phyloP scores from a whole-genome alignment of 2,329 filamentous ascomycete genomes.

The Acarospora socialis region DNA sequence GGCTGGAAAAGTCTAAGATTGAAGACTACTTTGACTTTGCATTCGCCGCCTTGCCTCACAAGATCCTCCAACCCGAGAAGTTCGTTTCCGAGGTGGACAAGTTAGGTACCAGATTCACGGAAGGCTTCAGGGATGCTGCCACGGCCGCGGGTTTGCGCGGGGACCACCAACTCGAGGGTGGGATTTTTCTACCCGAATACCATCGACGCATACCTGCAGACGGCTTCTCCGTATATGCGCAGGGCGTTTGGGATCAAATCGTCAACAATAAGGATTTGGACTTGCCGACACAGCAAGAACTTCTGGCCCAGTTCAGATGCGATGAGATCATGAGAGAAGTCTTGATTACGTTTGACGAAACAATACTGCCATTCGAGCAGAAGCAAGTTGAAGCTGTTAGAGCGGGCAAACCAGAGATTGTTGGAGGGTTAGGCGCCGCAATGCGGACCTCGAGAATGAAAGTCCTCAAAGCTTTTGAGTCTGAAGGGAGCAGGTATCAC shows the following conservation, averaged over 20 bases:
- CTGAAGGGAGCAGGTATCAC: slow-evolving; percentile 85
- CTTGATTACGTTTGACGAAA: slow-evolving; percentile 64
- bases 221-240: slow-evolving; percentile 86
- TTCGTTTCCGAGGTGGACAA: slow-evolving; percentile 69
- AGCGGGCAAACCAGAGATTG: slow-evolving; percentile 56
- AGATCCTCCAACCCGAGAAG: slow-evolving; percentile 86
- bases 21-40: slow-evolving; percentile 98
- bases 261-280: slow-evolving; percentile 98
- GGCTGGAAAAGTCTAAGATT: slow-evolving; percentile 76
- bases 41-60: slow-evolving; percentile 89
- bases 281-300: slow-evolving; percentile 88
- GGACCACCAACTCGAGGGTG: slow-evolving; percentile 61
- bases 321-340: slow-evolving; percentile 93
- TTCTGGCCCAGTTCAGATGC: slow-evolving; percentile 91
- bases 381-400: slow-evolving; percentile 62
- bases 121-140: slow-evolving; percentile 61
- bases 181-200: slow-evolving; percentile 84
- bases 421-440: slow-evolving; percentile 58
- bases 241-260: slow-evolving; percentile 96
- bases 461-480: slow-evolving; percentile 72
- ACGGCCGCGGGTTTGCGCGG: slow-evolving; percentile 42
- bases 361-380: slow-evolving; percentile 73
- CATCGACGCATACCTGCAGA: slow-evolving; percentile 92
- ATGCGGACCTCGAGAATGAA: slow-evolving; percentile 60
- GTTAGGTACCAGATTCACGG: slow-evolving; percentile 66